Conservation (phyloP, 306 rosid genomes). For the Parietaria judaica region DNA sequence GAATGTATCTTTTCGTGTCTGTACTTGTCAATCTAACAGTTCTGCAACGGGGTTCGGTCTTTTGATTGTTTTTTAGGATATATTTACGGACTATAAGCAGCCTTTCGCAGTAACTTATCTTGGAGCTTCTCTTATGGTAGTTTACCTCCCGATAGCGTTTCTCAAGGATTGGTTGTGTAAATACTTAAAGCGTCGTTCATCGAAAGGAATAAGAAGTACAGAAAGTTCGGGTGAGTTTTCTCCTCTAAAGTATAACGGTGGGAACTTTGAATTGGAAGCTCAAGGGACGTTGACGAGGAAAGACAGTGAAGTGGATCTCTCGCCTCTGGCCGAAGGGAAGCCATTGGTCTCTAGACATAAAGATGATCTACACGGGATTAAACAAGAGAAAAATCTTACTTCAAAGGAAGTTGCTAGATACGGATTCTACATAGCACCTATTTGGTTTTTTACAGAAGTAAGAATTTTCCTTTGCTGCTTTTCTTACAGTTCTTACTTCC, state of each 20-base stretch:
- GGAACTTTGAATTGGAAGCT: constrained; percentile 51
- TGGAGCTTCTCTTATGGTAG: constrained; percentile 98
- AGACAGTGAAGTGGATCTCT: constrained; percentile 56
- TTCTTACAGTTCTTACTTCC: constrained; percentile 6
- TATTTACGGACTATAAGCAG: constrained; percentile 77
- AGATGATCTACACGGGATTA: constrained; percentile 38
- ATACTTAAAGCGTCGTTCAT: constrained; percentile 46
- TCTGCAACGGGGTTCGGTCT: constrained; percentile 10
- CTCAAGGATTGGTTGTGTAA: constrained; percentile 80
- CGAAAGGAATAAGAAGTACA: constrained; percentile 51
- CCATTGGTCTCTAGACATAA: constrained; percentile 56
- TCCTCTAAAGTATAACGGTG: constrained; percentile 41
- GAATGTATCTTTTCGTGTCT: too few species aligned
- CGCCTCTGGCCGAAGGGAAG: constrained; percentile 43
- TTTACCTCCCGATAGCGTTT: constrained; percentile 89
- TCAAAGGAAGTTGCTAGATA: constrained; percentile 60
- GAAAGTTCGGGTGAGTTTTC: constrained; percentile 34
- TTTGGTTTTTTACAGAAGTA: constrained; percentile 96
- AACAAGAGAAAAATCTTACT: constrained; percentile 45
- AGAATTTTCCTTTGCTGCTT: constrained; percentile 19
- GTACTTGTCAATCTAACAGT: too few species aligned
- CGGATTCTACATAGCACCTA: constrained; percentile 92
- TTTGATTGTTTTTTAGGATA: constrained; percentile 43
- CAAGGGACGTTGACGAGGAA: constrained; percentile 36
- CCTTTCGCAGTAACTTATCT: constrained; percentile 97